Conservation (phyloP, 2,329 filamentous ascomycete species). For the Claviceps pazoutovae region DNA sequence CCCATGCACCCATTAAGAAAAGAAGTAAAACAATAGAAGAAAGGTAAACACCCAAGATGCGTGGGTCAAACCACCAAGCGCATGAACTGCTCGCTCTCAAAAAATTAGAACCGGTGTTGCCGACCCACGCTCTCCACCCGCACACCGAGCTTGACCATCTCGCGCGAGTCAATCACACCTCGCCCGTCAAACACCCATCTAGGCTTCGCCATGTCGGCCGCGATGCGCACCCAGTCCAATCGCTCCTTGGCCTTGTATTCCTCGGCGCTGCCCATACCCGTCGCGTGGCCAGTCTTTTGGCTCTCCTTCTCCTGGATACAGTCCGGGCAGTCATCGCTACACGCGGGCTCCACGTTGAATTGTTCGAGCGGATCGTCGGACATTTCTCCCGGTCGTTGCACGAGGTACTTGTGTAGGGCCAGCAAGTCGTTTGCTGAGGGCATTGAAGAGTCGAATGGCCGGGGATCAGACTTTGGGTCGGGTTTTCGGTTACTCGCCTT, state of each 20-base stretch:
- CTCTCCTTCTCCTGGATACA: conserved; percentile 28
- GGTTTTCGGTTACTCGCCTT: conserved; percentile 23
- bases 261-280: conserved; percentile 28
- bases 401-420: conserved; percentile 31
- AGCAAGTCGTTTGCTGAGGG: conserved; percentile 33
- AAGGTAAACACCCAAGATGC: neutral
- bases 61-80: neutral
- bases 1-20: neutral
- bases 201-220: conserved; percentile 35
- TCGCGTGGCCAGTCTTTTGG: conserved; percentile 24
- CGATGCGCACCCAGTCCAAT: conserved; percentile 38
- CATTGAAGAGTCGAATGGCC: conserved; percentile 25
- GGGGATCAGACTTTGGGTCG: conserved; percentile 30
- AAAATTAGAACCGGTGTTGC: conserved; percentile 25
- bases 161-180: conserved; percentile 34
- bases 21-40: neutral
- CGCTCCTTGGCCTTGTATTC: conserved; percentile 33
- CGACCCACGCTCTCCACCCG: conserved; percentile 39
- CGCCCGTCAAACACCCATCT: conserved; percentile 45
- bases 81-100: conserved; percentile 7
- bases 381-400: conserved; percentile 17
- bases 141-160: conserved; percentile 36
- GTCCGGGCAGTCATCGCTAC: conserved; percentile 34
- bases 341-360: conserved; percentile 30
- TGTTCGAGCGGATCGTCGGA: conserved; percentile 31